A percentile compares a stretch with the other conserved stretches of the same genome.
Conservation (phyloP, 2,329 filamentous ascomycete species). For the Ceratocystiopsis minuta region DNA sequence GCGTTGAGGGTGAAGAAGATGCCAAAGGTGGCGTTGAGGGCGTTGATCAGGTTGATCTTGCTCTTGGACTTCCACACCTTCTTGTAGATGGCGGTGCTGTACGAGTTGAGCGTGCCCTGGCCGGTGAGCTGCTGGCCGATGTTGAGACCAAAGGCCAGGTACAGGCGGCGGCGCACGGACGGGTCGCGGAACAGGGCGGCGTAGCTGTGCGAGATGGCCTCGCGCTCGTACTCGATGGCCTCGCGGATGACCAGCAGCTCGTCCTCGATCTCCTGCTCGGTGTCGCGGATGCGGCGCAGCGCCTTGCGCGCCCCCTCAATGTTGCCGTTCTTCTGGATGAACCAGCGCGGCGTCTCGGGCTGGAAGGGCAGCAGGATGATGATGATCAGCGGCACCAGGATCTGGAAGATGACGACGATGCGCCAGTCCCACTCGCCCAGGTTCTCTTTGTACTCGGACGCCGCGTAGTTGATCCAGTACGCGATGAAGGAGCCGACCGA, state of each 20-base stretch:
- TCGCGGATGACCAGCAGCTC: slow-evolving; percentile 48
- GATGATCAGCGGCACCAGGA: slow-evolving; percentile 47
- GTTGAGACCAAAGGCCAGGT: slow-evolving; percentile 48
- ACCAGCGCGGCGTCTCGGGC: slow-evolving; percentile 52
- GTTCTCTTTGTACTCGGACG: slow-evolving; percentile 31
- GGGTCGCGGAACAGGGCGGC: slow-evolving; percentile 51
- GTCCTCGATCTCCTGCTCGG: slow-evolving; percentile 46
- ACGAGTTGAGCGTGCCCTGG: slow-evolving; percentile 54
- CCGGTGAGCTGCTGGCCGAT: slow-evolving; percentile 55
- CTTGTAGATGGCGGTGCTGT: slow-evolving; percentile 58
- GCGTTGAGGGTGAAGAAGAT: slow-evolving; percentile 59
- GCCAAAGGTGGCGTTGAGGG: slow-evolving; percentile 53
- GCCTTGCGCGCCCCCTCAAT: slow-evolving; percentile 40
- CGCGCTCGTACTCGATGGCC: slow-evolving; percentile 54
- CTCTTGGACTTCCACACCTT: slow-evolving; percentile 42
- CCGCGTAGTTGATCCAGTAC: slow-evolving; percentile 47
- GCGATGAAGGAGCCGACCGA: slow-evolving; percentile 47
- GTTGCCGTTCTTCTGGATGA: slow-evolving; percentile 41
- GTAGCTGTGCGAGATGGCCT: slow-evolving; percentile 45
- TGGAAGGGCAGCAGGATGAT: slow-evolving; percentile 44
- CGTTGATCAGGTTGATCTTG: slow-evolving; percentile 55
- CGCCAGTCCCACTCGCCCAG: slow-evolving; percentile 59
- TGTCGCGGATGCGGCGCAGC: slow-evolving; percentile 42
- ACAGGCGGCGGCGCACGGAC: slow-evolving; percentile 47
- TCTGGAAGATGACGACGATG: slow-evolving; percentile 55